Evolutionary conservation across 208 protist genomes (phyloP), one percentile per base, ranked within the genome.

Genomic region (Strigomonas galati): DNA sequence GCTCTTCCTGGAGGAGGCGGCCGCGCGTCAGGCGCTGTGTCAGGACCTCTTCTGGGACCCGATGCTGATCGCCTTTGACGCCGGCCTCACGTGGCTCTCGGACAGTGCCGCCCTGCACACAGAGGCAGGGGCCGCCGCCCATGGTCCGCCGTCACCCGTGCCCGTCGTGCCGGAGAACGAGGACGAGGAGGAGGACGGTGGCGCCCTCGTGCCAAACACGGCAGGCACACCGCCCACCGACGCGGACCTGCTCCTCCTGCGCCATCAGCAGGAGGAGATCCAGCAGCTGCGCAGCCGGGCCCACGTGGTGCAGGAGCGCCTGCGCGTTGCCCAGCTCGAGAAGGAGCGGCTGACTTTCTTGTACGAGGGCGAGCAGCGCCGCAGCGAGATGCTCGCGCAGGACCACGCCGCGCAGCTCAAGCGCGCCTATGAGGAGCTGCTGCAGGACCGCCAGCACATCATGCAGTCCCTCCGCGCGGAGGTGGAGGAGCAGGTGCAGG

Each of bases 41-140:
- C 69, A 72, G 32, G 74, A 87, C n/a, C 63, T 91, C 55, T 84
- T 92, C 67, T 92, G 82, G 84, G 82, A 88, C 7, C 90, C 90
- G 5, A 84, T 96, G 56, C 76, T 76, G 58, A 87, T 92, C 32
- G 90, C 90, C 64, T 88, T 93, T 53, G 90, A 95, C 71, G 90
- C 90, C 10, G 90, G 90, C 28, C 65, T 93, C 27, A 87, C 85
- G 53, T 95, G 90, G 87, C 48, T 93, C 23, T 71, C 68, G 12
- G 85, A 91, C 51, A 71, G 64, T 43, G 69, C 79, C 9, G 56
- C 72, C 17, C 62, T 79, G 28, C 59, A 67, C 32, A 23, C 37
- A 53, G 51, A 40, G 52, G 21, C 40, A 40, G 61, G 32, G 10
- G 60, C 52, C 6, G 52, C 63, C 53, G 35, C 51, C 19, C 32